Conservation (phyloP, 1,284 basidiomycete species). For the Pisolithus thermaeus region DNA sequence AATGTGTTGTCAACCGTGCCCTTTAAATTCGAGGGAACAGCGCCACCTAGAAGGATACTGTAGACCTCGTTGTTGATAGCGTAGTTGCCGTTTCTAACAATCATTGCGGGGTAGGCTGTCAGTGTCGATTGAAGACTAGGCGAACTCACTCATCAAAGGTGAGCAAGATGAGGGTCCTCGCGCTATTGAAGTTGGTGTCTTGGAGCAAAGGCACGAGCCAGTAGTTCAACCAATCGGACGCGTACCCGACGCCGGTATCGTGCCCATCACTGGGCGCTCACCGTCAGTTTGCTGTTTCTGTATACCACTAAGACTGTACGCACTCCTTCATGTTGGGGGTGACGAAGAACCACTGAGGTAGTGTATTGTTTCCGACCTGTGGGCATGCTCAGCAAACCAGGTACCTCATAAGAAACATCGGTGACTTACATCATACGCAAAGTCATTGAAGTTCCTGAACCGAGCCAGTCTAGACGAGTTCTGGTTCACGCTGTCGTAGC, state of each 20-base stretch:
- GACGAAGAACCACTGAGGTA: slow-evolving; percentile 60
- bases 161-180: slow-evolving; percentile 48
- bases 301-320: slow-evolving; percentile 2
- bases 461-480: slow-evolving; percentile 38
- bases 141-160: slow-evolving; percentile 42
- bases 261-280: slow-evolving; percentile 31
- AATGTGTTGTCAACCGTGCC: slow-evolving; percentile 49
- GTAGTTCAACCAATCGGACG: slow-evolving; percentile 43
- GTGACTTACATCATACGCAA: slow-evolving; percentile 43
- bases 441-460: slow-evolving; percentile 64
- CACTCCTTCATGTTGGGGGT: slow-evolving; percentile 51
- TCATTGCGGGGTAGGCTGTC: neutral
- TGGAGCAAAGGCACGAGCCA: slow-evolving; percentile 53
- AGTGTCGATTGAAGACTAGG: too few relatives aligned
- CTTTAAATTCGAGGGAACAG: slow-evolving; percentile 37
- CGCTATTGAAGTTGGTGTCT: slow-evolving; percentile 42
- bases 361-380: slow-evolving; percentile 33
- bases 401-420: neutral
- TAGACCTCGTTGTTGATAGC: slow-evolving; percentile 43
- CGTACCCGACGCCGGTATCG: slow-evolving; percentile 52
- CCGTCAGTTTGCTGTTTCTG: too few relatives aligned
- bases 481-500: slow-evolving; percentile 45
- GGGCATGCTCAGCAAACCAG: neutral
- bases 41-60: slow-evolving; percentile 48
- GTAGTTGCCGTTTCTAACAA: slow-evolving; percentile 45